Evolutionary conservation across 768 basidiomycete genomes (phyloP), one percentile per base, ranked within the genome.

Genomic region (Termitomyces sp.): DNA sequence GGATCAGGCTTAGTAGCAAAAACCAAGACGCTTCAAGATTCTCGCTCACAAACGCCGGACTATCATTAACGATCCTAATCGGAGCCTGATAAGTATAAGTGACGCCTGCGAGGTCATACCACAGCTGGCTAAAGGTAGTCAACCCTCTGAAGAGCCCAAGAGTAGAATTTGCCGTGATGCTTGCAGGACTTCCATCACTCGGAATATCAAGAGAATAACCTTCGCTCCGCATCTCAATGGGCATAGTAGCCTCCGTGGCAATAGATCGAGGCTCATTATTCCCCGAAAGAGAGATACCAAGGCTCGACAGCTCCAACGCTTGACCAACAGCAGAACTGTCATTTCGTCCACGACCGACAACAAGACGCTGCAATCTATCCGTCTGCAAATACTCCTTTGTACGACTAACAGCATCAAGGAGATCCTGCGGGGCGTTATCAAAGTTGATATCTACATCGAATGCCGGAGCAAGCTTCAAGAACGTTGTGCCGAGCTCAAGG

Each of bases 101-200:
- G 13, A 70, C 71, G 7, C 73, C 78, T 7, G 68, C 64, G 31
- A 72, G 66, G 57, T 79, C 72, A 64, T 87, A 90, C 76, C 84
- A 87, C 36, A 91, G 71, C 65, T 87, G 86, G 31, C 76, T 74
- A 68, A 93, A 92, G 0, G 88, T 92, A n/a, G 86, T 85, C 59
- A 92, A 69, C 3, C 90, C 91, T 54, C 90, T 73, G 55, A 85
- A 78, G 22, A 91, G 68, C 0, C 90, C 90, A 43, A 91, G 69
- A 0, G 85, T 82, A 48, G 85, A 82, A 61, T 81, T 83, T 8
- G 88, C 86, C 0, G 68, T 74, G 46, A 92, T 68, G 0, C 67
- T 75, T 14, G 85, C 88, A n/a, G 70, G 64, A 0, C 74, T 72
- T 16, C 85, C 86, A 62, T 82, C 76, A 20, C 67, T 61, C 0